phyloP scores from a whole-genome alignment of 2,329 filamentous ascomycete species.

The Penicillium sp. region DNA sequence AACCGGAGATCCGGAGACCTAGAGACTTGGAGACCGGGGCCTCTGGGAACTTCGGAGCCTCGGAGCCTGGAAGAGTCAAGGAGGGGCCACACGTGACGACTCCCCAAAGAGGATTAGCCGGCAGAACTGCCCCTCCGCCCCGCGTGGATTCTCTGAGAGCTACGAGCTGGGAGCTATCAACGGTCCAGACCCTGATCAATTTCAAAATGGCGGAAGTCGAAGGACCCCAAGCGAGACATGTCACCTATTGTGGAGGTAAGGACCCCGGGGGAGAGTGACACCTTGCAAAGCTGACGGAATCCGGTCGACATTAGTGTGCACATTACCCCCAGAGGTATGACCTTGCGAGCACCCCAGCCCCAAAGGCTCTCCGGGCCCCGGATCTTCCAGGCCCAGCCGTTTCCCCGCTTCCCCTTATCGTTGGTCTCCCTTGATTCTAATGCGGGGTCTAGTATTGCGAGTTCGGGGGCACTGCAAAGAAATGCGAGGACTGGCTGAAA shows the following conservation, averaged over 20 bases:
- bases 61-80: too few relatives aligned
- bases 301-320: slow-evolving; percentile 54
- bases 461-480: slow-evolving; percentile 93
- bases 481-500: slow-evolving; percentile 95
- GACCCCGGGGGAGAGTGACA: slow-evolving; percentile 7
- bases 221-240: slow-evolving; percentile 52
- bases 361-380: neutral
- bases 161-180: neutral
- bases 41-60: neutral
- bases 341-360: neutral
- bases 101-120: slow-evolving; percentile 8
- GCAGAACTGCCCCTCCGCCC: slow-evolving; percentile 12
- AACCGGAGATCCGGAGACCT: neutral
- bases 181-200: slow-evolving; percentile 2
- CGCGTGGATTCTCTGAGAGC: slow-evolving; percentile 5
- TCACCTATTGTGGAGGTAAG: slow-evolving; percentile 65
- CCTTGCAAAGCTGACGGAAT: slow-evolving; percentile 9
- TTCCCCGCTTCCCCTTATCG: slow-evolving; percentile 2
- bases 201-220: slow-evolving; percentile 21
- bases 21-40: neutral
- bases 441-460: slow-evolving; percentile 79
- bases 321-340: slow-evolving; percentile 66
- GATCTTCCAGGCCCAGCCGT: slow-evolving; percentile 1
- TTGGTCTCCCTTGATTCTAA: neutral
- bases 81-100: neutral